A percentile compares a stretch with the other conserved stretches of the same genome.
phyloP scores from a whole-genome alignment of 805 yeast genomes.

The Kazachstania africana region DNA sequence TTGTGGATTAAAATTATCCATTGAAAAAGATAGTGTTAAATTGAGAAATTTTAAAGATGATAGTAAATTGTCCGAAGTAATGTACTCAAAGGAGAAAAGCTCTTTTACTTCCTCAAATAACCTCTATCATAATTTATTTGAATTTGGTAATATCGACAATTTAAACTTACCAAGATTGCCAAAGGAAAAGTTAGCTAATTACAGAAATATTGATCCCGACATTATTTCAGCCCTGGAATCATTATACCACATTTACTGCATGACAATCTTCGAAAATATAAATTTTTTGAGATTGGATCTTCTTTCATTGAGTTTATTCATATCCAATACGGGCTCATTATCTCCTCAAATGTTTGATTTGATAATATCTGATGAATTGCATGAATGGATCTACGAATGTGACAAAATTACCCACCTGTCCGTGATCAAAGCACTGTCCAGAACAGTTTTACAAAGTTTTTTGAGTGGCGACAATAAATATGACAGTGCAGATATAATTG shows the following conservation, averaged over 20 bases:
- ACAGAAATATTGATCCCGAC: constrained; percentile 41
- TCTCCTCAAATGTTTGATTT: constrained; percentile 52
- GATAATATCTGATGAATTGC: constrained; percentile 34
- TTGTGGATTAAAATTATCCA: constrained; percentile 49
- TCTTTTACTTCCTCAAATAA: background rate
- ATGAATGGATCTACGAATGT: constrained; percentile 57
- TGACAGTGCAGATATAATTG: constrained; percentile 20
- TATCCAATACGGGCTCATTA: constrained; percentile 40
- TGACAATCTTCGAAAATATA: constrained; percentile 48
- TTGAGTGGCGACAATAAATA: constrained; percentile 9
- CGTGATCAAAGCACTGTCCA: constrained; percentile 37
- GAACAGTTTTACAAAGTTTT: background rate
- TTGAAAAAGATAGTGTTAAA: background rate
- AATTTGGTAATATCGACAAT: background rate
- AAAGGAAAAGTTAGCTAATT: constrained; percentile 28
- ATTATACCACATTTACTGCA: constrained; percentile 51
- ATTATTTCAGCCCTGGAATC: constrained; percentile 50
- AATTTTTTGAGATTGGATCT: constrained; percentile 55
- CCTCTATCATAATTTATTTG: background rate
- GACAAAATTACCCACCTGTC: constrained; percentile 47
- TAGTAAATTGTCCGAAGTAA: background rate
- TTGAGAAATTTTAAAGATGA: background rate
- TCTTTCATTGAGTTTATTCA: constrained; percentile 39
- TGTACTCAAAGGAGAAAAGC: background rate
- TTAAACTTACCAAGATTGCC: constrained; percentile 22